phyloP scores from a whole-genome alignment of 257 asterid species.

The Solanum sejunctum region DNA sequence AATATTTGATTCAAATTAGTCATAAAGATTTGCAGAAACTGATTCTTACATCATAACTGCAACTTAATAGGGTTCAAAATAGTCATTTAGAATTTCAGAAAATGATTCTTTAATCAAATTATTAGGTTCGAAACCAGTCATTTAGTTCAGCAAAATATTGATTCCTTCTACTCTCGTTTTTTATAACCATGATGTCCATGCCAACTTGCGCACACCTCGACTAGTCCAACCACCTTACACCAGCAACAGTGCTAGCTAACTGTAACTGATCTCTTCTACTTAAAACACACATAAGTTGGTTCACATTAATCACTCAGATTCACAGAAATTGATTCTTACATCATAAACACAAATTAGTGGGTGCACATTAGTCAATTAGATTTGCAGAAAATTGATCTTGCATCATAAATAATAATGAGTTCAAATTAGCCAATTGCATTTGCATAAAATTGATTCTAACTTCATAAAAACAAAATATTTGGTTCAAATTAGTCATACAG shows the following conservation, averaged over 20 bases:
- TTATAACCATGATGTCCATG: no score
- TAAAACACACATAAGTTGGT: background rate
- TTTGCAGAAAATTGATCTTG: background rate
- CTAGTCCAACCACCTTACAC: background rate
- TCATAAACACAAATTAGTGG: background rate
- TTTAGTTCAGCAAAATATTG: accelerated
- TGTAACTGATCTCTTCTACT: background rate
- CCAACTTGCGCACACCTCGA: background rate
- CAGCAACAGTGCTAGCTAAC: no score
- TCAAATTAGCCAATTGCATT: background rate
- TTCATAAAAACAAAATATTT: background rate
- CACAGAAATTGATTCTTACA: background rate
- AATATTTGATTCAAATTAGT: no score
- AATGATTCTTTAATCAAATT: background rate
- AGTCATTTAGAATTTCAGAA: background rate
- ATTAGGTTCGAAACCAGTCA: background rate
- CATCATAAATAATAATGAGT: background rate
- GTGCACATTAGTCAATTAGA: background rate
- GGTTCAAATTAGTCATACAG: no score
- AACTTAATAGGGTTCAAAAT: background rate
- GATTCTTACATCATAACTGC: background rate
- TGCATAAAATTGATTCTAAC: background rate
- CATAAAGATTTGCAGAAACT: background rate
- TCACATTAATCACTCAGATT: background rate
- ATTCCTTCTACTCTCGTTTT: background rate